Conservation (phyloP, 495 filamentous ascomycete species). For the Podospora fimiseda region DNA sequence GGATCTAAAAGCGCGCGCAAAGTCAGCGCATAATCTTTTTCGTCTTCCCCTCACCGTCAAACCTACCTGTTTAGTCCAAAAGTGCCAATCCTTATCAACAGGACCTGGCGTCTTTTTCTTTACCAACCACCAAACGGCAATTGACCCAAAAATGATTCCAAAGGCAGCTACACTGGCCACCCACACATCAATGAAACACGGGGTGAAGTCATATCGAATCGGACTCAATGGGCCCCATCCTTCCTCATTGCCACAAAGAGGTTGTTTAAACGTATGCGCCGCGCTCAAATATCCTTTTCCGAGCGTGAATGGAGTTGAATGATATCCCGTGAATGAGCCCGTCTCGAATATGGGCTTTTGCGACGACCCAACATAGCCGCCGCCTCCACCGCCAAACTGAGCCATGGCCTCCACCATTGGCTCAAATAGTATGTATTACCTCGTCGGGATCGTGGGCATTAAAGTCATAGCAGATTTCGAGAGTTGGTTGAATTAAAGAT, state of each 20-base stretch:
- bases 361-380: conserved; percentile 10
- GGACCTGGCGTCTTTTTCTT: conserved; percentile 55
- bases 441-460: conserved; percentile 8
- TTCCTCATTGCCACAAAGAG: conserved; percentile 78
- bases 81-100: conserved; percentile 86
- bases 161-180: conserved; percentile 68
- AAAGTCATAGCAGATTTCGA: conserved; percentile 27
- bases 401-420: conserved; percentile 22
- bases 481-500: too few relatives aligned
- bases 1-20: conserved; percentile 39
- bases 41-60: not conserved
- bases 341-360: conserved; percentile 44
- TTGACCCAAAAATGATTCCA: conserved; percentile 67
- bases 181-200: conserved; percentile 89
- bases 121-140: conserved; percentile 64
- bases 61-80: conserved; percentile 83
- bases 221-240: conserved; percentile 93
- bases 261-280: conserved; percentile 43
- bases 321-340: conserved; percentile 49
- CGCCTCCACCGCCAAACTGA: conserved; percentile 16
- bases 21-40: conserved; percentile 7
- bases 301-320: conserved; percentile 28
- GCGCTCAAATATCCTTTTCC: conserved; percentile 44
- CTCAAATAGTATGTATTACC: conserved; percentile 17
- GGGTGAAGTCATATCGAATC: conserved; percentile 83